These are phyloP conservation scores for Prototheca wickerhamii DNA, from an alignment of 163 green algal species.

Conservation along the genomic window DNA sequence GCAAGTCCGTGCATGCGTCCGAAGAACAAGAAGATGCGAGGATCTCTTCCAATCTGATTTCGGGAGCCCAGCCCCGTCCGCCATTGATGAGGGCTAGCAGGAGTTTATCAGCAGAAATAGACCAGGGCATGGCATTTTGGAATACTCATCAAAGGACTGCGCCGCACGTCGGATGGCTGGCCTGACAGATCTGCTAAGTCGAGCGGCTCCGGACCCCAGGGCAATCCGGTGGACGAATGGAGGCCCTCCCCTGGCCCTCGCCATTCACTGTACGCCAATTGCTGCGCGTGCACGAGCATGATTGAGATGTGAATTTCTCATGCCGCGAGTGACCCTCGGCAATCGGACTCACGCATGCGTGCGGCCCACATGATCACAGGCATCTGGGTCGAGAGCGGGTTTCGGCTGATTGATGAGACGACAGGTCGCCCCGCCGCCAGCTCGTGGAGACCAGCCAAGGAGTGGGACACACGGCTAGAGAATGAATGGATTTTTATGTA, in stretches of 20 bases:
- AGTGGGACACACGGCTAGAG: no score
- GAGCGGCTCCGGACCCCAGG: background rate
- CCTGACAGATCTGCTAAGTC: background rate
- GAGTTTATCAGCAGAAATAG: background rate
- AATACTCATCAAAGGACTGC: no score
- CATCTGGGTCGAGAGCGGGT: background rate
- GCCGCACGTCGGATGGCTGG: background rate
- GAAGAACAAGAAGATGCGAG: no score
- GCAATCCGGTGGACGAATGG: background rate
- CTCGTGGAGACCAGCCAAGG: no score
- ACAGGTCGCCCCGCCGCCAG: background rate
- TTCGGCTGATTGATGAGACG: background rate
- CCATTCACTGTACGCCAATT: background rate
- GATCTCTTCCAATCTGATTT: no score
- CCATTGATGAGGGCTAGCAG: background rate
- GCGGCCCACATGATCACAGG: background rate
- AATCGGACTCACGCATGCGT: no score
- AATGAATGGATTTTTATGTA: no score
- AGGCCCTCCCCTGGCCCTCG: background rate
- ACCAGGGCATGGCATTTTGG: background rate
- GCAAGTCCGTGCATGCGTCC: no score
- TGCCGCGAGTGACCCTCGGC: no score
- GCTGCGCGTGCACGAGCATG: background rate
- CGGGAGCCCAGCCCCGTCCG: background rate
- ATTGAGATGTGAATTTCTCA: background rate